Conservation (phyloP, 345 rosid genomes). For the Hypericum androsaemum region DNA sequence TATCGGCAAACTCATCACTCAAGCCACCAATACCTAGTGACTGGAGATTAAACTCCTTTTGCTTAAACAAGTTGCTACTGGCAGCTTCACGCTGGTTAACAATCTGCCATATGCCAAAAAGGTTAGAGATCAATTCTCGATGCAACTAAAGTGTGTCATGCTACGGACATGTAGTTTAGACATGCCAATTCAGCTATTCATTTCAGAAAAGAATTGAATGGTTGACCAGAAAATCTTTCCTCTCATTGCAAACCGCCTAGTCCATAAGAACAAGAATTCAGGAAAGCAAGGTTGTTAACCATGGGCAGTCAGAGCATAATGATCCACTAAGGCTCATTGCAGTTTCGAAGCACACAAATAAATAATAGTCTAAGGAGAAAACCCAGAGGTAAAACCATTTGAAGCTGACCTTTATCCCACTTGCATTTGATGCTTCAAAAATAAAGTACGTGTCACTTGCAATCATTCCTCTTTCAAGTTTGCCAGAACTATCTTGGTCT, state of each 20-base stretch:
- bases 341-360: too few relatives aligned
- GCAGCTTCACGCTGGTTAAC: slow-evolving; percentile 98
- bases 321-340: too few relatives aligned
- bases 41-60: slow-evolving; percentile 92
- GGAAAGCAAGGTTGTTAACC: too few relatives aligned
- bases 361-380: background rate
- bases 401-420: slow-evolving; percentile 79
- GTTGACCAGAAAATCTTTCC: background rate
- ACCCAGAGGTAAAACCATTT: background rate
- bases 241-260: background rate
- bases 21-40: slow-evolving; percentile 95
- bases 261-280: background rate
- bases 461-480: slow-evolving; percentile 78
- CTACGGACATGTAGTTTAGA: slow-evolving; percentile 5
- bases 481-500: slow-evolving; percentile 49
- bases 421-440: slow-evolving; percentile 76
- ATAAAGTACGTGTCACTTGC: slow-evolving; percentile 62
- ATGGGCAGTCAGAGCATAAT: too few relatives aligned
- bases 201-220: background rate
- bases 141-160: too few relatives aligned
- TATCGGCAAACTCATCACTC: slow-evolving; percentile 97
- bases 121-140: background rate
- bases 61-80: slow-evolving; percentile 84
- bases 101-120: slow-evolving; percentile 39
- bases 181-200: slow-evolving; percentile 5